Conservation (phyloP, 805 yeast genomes). For the Metschnikowia baotianmanensis region DNA sequence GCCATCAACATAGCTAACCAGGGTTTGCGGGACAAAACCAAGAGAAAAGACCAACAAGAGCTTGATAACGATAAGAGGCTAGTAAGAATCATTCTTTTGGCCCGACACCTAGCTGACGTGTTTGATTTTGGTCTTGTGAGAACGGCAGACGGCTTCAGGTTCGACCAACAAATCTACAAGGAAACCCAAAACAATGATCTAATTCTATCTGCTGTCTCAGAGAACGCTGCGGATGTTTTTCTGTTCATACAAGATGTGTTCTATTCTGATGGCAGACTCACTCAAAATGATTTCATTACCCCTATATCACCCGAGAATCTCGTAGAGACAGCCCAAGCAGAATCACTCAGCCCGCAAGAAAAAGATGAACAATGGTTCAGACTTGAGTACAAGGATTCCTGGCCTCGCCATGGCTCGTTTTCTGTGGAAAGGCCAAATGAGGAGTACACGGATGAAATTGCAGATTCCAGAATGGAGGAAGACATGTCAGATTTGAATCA, state of each 20-base stretch:
- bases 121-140: constrained; percentile 56
- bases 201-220: constrained; percentile 19
- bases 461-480: constrained; percentile 32
- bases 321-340: constrained; percentile 12
- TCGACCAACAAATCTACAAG: constrained; percentile 28
- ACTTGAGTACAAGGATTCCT: constrained; percentile 10
- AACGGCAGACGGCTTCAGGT: constrained; percentile 45
- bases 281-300: constrained; percentile 39
- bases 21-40: constrained; percentile 21
- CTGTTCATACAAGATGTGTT: constrained; percentile 33
- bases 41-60: constrained; percentile 27
- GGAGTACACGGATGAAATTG: constrained; percentile 24
- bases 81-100: constrained; percentile 50
- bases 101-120: constrained; percentile 49
- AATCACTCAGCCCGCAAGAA: constrained; percentile 16
- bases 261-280: constrained; percentile 40
- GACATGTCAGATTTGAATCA: constrained; percentile 20
- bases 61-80: constrained; percentile 51
- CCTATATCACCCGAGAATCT: constrained; percentile 35
- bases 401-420: constrained; percentile 21
- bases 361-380: constrained; percentile 30
- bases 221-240: constrained; percentile 22
- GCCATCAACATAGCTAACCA: constrained; percentile 27
- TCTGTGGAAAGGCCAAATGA: constrained; percentile 23
- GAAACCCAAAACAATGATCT: constrained; percentile 25